Evolutionary conservation across 208 protist species (phyloP).

Genomic region (Trichomonas vaginalis): DNA sequence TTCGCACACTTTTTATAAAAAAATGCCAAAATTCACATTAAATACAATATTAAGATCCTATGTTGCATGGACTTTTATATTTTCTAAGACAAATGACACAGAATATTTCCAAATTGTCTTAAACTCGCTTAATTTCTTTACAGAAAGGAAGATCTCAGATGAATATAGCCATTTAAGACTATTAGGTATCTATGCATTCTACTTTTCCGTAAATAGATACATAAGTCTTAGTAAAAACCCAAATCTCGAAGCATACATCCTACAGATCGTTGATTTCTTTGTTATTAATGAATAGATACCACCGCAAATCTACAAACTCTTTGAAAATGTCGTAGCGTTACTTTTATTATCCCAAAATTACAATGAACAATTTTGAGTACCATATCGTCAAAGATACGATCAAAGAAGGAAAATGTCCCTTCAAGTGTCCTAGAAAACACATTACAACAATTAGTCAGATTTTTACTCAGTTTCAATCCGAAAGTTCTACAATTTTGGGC

Average conservation of each 20-base stretch:
- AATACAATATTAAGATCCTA: background rate
- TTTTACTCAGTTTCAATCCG: background rate
- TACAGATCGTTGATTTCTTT: background rate
- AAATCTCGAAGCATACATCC: background rate
- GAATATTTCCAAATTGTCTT: background rate
- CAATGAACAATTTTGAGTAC: background rate
- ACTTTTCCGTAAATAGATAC: background rate
- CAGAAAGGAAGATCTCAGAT: background rate
- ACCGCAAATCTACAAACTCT: background rate
- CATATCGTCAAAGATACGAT: background rate
- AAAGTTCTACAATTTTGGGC: background rate
- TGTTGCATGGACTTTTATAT: background rate
- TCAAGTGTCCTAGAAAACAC: background rate
- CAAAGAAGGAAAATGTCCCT: background rate
- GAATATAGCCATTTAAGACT: background rate
- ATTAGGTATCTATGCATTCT: background rate
- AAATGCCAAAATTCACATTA: background rate
- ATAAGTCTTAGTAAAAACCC: background rate
- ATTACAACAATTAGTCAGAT: background rate
- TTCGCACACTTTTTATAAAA: background rate
- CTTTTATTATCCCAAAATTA: background rate
- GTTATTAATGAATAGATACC: background rate
- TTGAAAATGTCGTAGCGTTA: background rate
- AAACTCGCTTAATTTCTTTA: background rate
- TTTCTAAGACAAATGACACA: background rate